phyloP scores from a whole-genome alignment of 441 rosid genomes.

The Pelargonium myrrhifolium region DNA sequence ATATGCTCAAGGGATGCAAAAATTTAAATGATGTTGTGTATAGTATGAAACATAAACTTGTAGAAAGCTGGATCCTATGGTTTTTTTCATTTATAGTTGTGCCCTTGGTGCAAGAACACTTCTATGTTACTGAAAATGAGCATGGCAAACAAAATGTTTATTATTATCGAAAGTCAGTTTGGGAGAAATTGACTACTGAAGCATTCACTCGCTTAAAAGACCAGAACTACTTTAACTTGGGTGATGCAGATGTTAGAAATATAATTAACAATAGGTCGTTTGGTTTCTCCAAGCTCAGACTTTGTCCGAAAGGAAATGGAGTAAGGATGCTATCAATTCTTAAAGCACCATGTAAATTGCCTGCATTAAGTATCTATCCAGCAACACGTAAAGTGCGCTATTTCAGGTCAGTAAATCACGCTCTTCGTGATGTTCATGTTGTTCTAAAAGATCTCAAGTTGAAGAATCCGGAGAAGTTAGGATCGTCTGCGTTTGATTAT shows the following conservation, averaged over 20 bases:
- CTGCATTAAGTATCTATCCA: constrained; percentile 14
- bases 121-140: constrained; percentile 78
- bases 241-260: constrained; percentile 36
- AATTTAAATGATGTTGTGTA: constrained; percentile 18
- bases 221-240: constrained; percentile 34
- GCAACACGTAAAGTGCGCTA: constrained; percentile 12
- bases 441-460: constrained; percentile 62
- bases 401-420: constrained; percentile 44
- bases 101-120: constrained; percentile 60
- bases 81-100: constrained; percentile 60
- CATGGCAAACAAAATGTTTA: constrained; percentile 50
- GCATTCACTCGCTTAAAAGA: constrained; percentile 35
- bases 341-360: constrained; percentile 46
- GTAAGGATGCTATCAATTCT: constrained; percentile 66
- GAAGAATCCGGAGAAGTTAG: constrained; percentile 62
- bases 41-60: constrained; percentile 33
- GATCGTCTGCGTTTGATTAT: constrained; percentile 82
- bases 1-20: constrained; percentile 14
- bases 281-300: constrained; percentile 71
- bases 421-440: constrained; percentile 61
- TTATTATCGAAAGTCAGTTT: constrained; percentile 62
- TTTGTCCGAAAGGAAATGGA: constrained; percentile 61
- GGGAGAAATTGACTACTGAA: constrained; percentile 45
- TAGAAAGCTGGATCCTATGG: constrained; percentile 75
- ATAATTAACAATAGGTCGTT: constrained; percentile 33